Conservation (phyloP, 441 rosid genomes). For the Eruca vesicaria region DNA sequence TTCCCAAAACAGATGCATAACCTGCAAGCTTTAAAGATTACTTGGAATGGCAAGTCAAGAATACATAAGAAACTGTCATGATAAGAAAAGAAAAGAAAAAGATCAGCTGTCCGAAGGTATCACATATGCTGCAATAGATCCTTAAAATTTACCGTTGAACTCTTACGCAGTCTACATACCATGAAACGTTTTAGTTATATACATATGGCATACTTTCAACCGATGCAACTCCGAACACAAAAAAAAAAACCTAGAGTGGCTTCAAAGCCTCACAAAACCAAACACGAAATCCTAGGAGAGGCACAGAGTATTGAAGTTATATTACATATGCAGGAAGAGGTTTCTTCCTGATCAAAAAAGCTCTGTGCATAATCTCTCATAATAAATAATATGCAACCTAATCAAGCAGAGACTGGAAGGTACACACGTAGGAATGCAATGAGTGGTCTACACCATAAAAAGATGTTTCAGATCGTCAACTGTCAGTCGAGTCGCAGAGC, state of each 20-base stretch:
- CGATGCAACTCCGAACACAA: slow-evolving; percentile 42
- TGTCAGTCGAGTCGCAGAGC: slow-evolving; percentile 64
- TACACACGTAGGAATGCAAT: background rate
- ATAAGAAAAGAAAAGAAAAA: background rate
- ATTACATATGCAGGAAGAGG: slow-evolving; percentile 35
- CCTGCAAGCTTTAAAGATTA: background rate
- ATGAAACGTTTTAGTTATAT: slow-evolving; percentile 22
- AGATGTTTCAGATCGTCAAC: slow-evolving; percentile 80
- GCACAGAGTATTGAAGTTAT: slow-evolving; percentile 32
- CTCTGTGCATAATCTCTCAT: slow-evolving; percentile 13
- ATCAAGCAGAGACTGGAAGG: background rate
- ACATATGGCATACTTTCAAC: slow-evolving; percentile 30
- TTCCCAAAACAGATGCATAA: slow-evolving; percentile 40
- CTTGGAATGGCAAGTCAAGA: background rate
- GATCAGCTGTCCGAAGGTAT: background rate
- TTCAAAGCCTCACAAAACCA: slow-evolving; percentile 37
- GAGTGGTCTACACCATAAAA: slow-evolving; percentile 43
- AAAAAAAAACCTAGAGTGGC: slow-evolving; percentile 24
- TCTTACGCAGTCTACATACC: slow-evolving; percentile 18
- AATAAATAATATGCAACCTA: slow-evolving; percentile 20
- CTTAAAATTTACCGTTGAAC: slow-evolving; percentile 3
- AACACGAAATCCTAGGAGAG: slow-evolving; percentile 29
- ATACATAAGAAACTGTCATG: background rate
- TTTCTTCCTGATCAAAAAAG: slow-evolving; percentile 24
- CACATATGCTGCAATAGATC: background rate